A percentile compares a stretch with the other conserved stretches of the same genome.
Evolutionary conservation across 2,329 filamentous ascomycete species (phyloP).

Genomic region (Aspergillus sp.): DNA sequence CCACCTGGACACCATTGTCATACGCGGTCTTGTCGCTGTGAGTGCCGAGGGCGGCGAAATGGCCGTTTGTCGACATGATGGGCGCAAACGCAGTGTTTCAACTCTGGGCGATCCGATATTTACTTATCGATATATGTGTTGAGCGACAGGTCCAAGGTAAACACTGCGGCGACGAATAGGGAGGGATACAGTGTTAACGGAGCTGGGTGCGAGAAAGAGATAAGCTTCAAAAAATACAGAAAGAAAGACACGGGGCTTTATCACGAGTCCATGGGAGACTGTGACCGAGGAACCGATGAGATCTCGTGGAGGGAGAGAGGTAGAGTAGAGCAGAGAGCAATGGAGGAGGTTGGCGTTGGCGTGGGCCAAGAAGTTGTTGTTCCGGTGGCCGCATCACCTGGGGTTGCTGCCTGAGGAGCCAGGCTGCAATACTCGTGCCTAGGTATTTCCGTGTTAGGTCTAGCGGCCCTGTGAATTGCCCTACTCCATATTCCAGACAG

Average conservation of each 20-base stretch:
- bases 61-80: conserved; percentile 37
- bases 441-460: not conserved
- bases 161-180: not conserved
- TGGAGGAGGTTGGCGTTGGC: conserved; percentile 2
- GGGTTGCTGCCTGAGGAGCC: not conserved
- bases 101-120: not conserved
- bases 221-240: not conserved
- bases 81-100: conserved; percentile 20
- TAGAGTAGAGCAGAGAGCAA: too few relatives aligned
- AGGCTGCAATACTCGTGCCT: not conserved
- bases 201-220: not conserved
- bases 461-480: not conserved
- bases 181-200: not conserved
- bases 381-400: not conserved
- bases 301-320: not conserved
- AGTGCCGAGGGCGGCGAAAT: conserved; percentile 36
- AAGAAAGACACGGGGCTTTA: not conserved
- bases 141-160: not conserved
- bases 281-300: not conserved
- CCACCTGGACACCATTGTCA: conserved; percentile 91
- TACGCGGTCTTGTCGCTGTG: conserved; percentile 43
- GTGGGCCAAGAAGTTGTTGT: not conserved
- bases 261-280: conserved; percentile 1
- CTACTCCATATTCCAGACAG: too few relatives aligned
- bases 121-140: not conserved